phyloP scores from a whole-genome alignment of 768 basidiomycete species.

The Mycena vitilis region DNA sequence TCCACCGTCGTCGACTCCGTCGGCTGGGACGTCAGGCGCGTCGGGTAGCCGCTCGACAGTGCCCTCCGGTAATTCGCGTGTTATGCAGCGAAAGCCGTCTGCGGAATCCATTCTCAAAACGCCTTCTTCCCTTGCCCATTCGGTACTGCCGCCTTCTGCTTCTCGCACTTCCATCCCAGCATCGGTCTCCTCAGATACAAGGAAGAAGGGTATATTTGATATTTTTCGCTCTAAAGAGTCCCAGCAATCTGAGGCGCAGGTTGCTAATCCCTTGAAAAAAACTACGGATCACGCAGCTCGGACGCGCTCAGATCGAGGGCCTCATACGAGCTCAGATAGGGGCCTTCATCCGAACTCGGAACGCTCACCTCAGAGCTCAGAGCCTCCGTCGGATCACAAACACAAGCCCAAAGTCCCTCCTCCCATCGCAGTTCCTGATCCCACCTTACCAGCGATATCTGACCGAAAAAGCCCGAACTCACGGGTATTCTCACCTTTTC shows the following conservation, averaged over 20 bases:
- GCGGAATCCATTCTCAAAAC: constrained; percentile 70
- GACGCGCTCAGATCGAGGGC: constrained; percentile 27
- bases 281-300: constrained; percentile 22
- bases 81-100: constrained; percentile 51
- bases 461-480: constrained; percentile 55
- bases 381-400: constrained; percentile 26
- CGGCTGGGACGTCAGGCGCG: background rate
- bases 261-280: constrained; percentile 2
- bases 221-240: constrained; percentile 45
- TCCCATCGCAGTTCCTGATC: constrained; percentile 36
- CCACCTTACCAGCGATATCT: constrained; percentile 45
- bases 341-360: constrained; percentile 26
- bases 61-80: constrained; percentile 13
- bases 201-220: constrained; percentile 47
- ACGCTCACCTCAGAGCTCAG: too few species aligned
- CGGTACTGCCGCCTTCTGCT: constrained; percentile 46
- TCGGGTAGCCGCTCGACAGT: constrained; percentile 16
- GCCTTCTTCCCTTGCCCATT: constrained; percentile 72
- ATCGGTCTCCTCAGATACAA: constrained; percentile 51
- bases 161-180: constrained; percentile 54
- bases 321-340: constrained; percentile 28
- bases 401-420: constrained; percentile 25
- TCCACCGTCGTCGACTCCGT: background rate
- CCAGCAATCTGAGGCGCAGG: constrained; percentile 8
- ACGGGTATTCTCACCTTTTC: constrained; percentile 72